A percentile compares a stretch with the other conserved stretches of the same genome.
Conservation (phyloP, 345 rosid species). For the Murraya paniculata region DNA sequence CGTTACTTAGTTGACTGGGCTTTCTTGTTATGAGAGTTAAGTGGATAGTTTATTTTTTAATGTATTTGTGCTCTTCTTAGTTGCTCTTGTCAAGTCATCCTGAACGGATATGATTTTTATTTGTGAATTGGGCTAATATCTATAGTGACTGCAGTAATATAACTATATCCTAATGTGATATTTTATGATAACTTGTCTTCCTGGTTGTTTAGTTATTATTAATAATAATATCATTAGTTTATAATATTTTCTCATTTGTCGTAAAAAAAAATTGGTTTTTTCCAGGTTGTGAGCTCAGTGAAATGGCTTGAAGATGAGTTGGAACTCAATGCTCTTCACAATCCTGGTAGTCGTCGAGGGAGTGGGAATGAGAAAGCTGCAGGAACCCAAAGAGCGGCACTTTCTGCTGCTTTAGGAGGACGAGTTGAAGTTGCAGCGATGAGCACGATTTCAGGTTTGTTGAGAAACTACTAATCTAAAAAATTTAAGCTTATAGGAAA, state of each 20-base stretch:
- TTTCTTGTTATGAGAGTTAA: not conserved
- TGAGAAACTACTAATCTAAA: not conserved
- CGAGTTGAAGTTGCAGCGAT: constrained; percentile 82
- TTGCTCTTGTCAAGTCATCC: constrained; percentile 10
- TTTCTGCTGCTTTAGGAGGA: constrained; percentile 94
- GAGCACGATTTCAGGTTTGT: constrained; percentile 89
- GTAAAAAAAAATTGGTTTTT: not conserved
- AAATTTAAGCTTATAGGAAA: not conserved
- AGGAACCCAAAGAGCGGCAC: constrained; percentile 77
- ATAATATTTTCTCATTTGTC: not conserved
- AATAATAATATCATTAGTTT: no score
- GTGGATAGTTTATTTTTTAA: not conserved
- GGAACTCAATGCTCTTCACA: constrained; percentile 95
- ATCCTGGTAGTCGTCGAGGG: constrained; percentile 89
- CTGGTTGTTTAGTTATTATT: not conserved
- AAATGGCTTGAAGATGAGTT: constrained; percentile 99
- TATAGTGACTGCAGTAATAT: constrained; percentile 10
- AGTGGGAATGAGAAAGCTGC: constrained; percentile 97
- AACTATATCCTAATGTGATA: constrained; percentile 2
- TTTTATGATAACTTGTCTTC: constrained; percentile 4
- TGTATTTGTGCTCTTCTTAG: not conserved
- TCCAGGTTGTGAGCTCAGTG: constrained; percentile 93
- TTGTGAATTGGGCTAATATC: not conserved
- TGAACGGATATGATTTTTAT: not conserved
- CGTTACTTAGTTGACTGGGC: not conserved